Base-by-base conservation (phyloP, 306 rosid species). In the Medicago lupulina region DNA sequence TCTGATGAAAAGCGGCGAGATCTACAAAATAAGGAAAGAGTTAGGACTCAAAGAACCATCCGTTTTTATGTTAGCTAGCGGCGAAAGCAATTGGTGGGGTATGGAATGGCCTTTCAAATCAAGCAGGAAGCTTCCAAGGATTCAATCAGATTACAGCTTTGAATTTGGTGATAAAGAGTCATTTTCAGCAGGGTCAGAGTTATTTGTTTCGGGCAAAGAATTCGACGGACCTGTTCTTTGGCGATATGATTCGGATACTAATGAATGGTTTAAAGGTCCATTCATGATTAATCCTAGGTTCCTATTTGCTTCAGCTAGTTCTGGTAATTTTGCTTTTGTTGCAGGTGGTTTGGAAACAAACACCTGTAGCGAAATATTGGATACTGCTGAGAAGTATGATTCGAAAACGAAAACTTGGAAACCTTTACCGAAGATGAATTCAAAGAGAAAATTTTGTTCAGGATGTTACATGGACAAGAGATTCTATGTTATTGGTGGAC, bases 401-500 rank as follows among this genome's bases (percentile, higher is more conserved):
- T 80, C 91, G 0, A 85, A 79, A 31, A 82, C 44, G 4, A 81
- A 80, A 70, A 40, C 62, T 0, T 91, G 97, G 97, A 90, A 87
- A 18, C 59, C 82, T 3, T 92, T 90, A 11, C 98, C 97, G 0
- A 80, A 71, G 55, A 92, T 94, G 98, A 82, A 76, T 12, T 62
- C 6, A 11, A 83, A 76, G 67, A 82, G 97, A 66, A 85, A 67
- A 57, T 70, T 47, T 7, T 91, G 97, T 85, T 90, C 97, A 0
- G 95, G 98, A 6, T 94, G 91, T 62, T 91, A 23, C 86, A 87
- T 94, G 97, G 89, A 92, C 28, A 80, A 83, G 71, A 91, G 67
- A 76, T 92, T 94, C 75, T 85, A 82, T 55, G 97, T 90, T 23
- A 82, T 94, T 9, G 98, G 98, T 53, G 98, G 97, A 15, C 87